Base-by-base conservation (phyloP, 345 rosid genomes). In the Abelmoschus esculentus region DNA sequence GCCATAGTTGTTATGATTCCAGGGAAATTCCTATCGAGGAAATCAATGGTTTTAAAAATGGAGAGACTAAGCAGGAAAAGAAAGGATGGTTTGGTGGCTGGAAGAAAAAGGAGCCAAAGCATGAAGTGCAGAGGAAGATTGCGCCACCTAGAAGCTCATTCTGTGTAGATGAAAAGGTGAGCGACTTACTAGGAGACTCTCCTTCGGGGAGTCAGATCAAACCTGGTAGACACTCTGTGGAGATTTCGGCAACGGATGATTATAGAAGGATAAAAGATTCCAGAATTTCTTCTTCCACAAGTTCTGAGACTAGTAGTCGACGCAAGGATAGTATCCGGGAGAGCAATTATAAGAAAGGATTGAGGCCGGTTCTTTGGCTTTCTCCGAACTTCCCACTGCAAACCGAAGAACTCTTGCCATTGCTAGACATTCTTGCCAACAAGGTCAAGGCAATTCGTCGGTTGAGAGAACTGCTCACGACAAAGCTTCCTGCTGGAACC, bases 391-490 rank as follows among this genome's bases (percentile, higher is more conserved):
- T 95, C 56, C 96, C 99, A 0, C 78, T 95, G 67, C 92, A 88
- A 79, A 95, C 96, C 0, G 98, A 91, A 75, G 99, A 95, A 79
- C 86, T 95, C 57, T 86, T 95, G 78, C 99, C 99, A 13, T 76
- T 95, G 87, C 98, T 95, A 38, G 99, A 95, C 80, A 95, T 95
- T 82, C 92, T 95, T 34, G 99, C 99, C 32, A 95, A 86, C 85
- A 95, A 95, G 81, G 99, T 95, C 65, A 95, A 95, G 78, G 99
- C 98, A 3, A 90, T 95, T 65, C 98, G 99, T 64, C 96, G 99
- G n/a, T 83, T 95, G 29, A 87, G 99, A 77, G 99, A 95, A 72
- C 83, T 95, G 73, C 92, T 95, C 44, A 91, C 98, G 3, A 91
- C 98, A 69, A 95, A 91, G 78, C 98, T 95, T 77, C 99, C 99